A percentile compares a stretch with the other conserved stretches of the same genome.
Evolutionary conservation across 257 asterid species (phyloP).

Genomic region (Cruciata laevipes): DNA sequence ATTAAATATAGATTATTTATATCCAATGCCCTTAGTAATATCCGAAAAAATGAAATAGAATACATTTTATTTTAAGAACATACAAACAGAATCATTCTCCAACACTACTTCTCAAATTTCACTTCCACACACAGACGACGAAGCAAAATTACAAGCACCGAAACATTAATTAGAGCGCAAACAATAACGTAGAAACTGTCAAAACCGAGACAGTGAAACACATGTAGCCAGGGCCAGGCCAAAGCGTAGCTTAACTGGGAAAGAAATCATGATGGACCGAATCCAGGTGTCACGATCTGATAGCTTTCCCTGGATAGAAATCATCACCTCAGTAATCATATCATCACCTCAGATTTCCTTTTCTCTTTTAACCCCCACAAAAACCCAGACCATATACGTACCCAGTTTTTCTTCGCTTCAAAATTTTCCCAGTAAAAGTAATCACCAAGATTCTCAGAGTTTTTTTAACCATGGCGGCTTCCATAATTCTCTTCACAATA

Average conservation of each 20-base stretch:
- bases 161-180: not conserved
- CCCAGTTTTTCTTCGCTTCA: not conserved
- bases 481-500: not conserved
- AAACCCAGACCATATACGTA: no score
- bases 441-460: not conserved
- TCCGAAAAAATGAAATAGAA: no score
- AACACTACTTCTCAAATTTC: no score
- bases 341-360: not conserved
- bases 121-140: no score
- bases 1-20: no score
- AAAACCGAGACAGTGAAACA: not conserved
- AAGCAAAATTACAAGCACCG: not conserved
- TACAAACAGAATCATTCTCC: no score
- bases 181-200: not conserved
- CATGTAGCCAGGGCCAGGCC: not conserved
- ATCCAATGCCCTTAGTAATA: no score
- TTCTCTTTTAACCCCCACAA: not conserved
- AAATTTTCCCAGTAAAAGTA: not conserved
- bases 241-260: not conserved
- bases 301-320: not conserved
- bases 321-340: not conserved
- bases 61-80: no score
- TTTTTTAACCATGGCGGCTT: constrained; percentile 9
- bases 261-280: not conserved
- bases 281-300: not conserved